These are phyloP conservation scores for Vigna trinervia DNA, from an alignment of 306 rosid genomes.

Conservation along the genomic window DNA sequence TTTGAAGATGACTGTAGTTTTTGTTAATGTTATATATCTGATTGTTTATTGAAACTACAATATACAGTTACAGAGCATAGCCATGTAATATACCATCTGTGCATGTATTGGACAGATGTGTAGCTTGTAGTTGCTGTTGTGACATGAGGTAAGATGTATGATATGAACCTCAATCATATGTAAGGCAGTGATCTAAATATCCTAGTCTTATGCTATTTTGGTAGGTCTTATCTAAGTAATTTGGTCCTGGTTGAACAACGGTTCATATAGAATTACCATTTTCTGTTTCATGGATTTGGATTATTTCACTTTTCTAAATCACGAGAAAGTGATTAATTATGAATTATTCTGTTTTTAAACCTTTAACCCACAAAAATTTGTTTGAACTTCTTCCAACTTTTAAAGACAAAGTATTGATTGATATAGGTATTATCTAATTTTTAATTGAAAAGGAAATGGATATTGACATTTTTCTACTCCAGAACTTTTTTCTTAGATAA, in stretches of 20 bases:
- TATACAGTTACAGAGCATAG: constrained; percentile 65
- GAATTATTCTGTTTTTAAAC: not conserved
- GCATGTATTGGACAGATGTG: constrained; percentile 56
- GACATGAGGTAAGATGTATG: constrained; percentile 57
- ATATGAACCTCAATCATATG: constrained; percentile 45
- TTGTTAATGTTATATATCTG: constrained; percentile 62
- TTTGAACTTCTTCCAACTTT: too few species aligned
- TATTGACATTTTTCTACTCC: too few species aligned
- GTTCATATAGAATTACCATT: not conserved
- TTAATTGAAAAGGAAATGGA: too few species aligned
- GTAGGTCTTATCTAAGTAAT: not conserved
- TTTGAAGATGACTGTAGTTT: constrained; percentile 58
- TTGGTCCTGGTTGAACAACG: not conserved
- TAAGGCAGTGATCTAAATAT: constrained; percentile 40
- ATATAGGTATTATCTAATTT: too few species aligned
- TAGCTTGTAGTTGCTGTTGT: constrained; percentile 59
- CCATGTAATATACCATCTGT: constrained; percentile 60
- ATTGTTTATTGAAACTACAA: constrained; percentile 63
- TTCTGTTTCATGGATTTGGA: constrained; percentile 1
- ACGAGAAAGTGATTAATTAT: not conserved
- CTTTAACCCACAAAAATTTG: too few species aligned
- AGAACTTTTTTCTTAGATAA: too few species aligned
- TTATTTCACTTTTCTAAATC: not conserved
- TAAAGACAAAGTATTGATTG: too few species aligned
- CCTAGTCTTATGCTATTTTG: constrained; percentile 18